phyloP scores from a whole-genome alignment of 108 stramenopile species.

The Pseudonitzschia multistriata region DNA sequence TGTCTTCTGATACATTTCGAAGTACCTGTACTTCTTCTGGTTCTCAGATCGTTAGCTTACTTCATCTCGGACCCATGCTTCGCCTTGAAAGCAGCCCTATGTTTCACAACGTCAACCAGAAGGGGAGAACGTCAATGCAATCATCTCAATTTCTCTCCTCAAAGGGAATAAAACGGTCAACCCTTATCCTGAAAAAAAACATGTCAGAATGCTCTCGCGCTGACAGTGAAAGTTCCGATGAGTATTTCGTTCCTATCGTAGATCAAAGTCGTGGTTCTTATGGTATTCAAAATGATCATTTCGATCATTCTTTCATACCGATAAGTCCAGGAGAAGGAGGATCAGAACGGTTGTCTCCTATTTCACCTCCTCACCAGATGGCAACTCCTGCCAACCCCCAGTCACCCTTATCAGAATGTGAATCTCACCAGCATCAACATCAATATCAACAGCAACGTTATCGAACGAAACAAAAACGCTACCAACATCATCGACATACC shows the following conservation, averaged over 20 bases:
- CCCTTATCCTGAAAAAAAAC: not conserved
- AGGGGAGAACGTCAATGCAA: too few species aligned
- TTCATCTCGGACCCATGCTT: too few species aligned
- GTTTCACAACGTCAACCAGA: too few species aligned
- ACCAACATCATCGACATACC: slow-evolving; percentile 1
- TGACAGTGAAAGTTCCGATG: not conserved
- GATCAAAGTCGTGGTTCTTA: slow-evolving; percentile 3
- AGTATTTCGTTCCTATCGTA: not conserved
- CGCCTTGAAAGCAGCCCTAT: too few species aligned
- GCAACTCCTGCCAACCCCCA: not conserved
- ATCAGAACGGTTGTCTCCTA: not conserved
- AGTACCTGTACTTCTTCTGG: too few species aligned
- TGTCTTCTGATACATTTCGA: too few species aligned
- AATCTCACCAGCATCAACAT: slow-evolving; percentile 3
- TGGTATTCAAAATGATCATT: not conserved
- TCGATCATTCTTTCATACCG: not conserved
- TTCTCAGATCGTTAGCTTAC: too few species aligned
- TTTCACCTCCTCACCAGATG: not conserved
- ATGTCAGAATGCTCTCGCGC: not conserved
- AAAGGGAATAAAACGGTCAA: not conserved
- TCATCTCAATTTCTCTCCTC: not conserved
- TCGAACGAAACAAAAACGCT: slow-evolving; percentile 8
- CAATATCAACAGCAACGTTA: slow-evolving; percentile 18
- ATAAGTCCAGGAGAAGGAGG: not conserved
- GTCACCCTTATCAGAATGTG: not conserved